phyloP scores from a whole-genome alignment of 768 basidiomycete genomes.

The Pholiota microspora region DNA sequence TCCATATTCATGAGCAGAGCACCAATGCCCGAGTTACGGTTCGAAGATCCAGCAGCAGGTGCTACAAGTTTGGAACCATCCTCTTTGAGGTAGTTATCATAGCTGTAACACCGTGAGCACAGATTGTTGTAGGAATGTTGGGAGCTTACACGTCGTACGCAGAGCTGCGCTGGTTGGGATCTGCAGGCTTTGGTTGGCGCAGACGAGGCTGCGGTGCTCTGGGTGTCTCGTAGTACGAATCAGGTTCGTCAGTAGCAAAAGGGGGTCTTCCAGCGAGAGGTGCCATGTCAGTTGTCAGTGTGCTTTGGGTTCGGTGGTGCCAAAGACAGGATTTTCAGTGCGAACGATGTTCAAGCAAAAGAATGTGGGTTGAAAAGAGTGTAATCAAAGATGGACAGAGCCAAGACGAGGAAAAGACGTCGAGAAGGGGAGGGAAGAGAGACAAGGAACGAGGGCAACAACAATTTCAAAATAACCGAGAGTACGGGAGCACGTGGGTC shows the following conservation, averaged over 20 bases:
- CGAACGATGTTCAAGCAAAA: constrained; percentile 4
- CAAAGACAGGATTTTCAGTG: not conserved
- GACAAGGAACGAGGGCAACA: not conserved
- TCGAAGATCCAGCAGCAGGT: constrained; percentile 13
- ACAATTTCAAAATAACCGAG: not conserved
- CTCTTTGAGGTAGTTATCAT: constrained; percentile 56
- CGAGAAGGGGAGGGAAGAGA: constrained; percentile 1
- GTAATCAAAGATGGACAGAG: not conserved
- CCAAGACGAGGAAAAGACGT: constrained; percentile 1
- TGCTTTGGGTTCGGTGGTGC: not conserved
- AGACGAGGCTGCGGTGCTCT: constrained; percentile 39
- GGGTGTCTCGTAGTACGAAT: constrained; percentile 52
- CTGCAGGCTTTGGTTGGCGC: constrained; percentile 43
- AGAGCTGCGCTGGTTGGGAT: constrained; percentile 57
- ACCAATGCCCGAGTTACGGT: constrained; percentile 53
- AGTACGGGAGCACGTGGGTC: not conserved
- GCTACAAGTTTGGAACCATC: constrained; percentile 15
- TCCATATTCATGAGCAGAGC: constrained; percentile 39
- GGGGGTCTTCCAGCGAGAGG: constrained; percentile 63
- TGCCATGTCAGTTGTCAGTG: constrained; percentile 25
- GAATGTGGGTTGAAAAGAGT: constrained; percentile 11
- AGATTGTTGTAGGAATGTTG: not conserved
- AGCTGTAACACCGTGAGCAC: constrained; percentile 37
- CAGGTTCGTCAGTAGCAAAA: constrained; percentile 68
- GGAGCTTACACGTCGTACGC: constrained; percentile 66